Evolutionary conservation across 495 filamentous ascomycete genomes (phyloP).

Genomic region (Trichoderma erinaceum): DNA sequence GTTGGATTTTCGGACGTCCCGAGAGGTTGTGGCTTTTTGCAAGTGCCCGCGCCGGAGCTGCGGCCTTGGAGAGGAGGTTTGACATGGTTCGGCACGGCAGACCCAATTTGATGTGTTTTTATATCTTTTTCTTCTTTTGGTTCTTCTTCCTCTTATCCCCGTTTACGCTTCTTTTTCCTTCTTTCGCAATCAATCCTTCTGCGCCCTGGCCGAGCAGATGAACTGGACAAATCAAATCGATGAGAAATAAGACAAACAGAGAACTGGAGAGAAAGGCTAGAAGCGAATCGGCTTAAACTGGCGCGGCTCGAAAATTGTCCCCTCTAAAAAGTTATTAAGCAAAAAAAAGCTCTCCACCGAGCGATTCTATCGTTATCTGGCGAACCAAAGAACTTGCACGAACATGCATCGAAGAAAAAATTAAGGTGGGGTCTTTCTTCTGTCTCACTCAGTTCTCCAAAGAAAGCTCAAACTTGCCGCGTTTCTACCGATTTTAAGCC

Average conservation of each 20-base stretch:
- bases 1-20: slow-evolving; percentile 30
- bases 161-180: background rate
- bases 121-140: background rate
- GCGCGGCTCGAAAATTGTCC: slow-evolving; percentile 4
- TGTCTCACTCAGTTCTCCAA: background rate
- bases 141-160: background rate
- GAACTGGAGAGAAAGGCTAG: background rate
- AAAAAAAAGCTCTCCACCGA: background rate
- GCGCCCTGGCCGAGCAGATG: background rate
- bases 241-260: background rate
- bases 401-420: background rate
- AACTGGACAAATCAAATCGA: background rate
- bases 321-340: slow-evolving; percentile 8
- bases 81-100: slow-evolving; percentile 30
- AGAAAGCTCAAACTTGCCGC: background rate
- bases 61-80: slow-evolving; percentile 39
- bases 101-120: background rate
- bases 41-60: slow-evolving; percentile 36
- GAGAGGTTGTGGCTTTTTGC: slow-evolving; percentile 33
- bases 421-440: background rate
- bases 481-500: slow-evolving; percentile 5
- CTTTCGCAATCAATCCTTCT: background rate
- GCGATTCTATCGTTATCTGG: background rate
- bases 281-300: background rate
- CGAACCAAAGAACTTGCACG: background rate